A percentile compares a stretch with the other conserved stretches of the same genome.
These are phyloP conservation scores for Chalciporus sp. DNA, from an alignment of 1,284 basidiomycete species.

Conservation along the genomic window DNA sequence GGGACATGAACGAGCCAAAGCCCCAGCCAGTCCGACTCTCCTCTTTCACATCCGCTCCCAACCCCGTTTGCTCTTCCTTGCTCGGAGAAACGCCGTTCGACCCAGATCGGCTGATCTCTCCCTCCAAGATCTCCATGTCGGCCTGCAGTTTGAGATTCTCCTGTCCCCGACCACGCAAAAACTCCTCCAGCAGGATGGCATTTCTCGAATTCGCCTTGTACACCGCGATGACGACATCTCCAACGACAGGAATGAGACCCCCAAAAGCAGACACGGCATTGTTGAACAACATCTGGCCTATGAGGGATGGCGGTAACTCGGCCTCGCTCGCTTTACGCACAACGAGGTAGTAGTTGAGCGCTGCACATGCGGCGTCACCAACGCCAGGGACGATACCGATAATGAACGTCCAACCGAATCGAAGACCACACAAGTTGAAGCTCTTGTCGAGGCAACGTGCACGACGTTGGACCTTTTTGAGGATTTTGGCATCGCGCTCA, in stretches of 20 bases:
- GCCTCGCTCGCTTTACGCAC: conserved; percentile 76
- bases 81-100: conserved; percentile 21
- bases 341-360: conserved; percentile 79
- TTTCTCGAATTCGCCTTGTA: conserved; percentile 94
- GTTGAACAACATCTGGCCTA: conserved; percentile 78
- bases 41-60: conserved; percentile 47
- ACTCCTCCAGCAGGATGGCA: conserved; percentile 75
- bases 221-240: conserved; percentile 73
- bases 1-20: conserved; percentile 12
- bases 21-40: conserved; percentile 2
- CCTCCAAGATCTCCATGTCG: conserved; percentile 27
- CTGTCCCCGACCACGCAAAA: conserved; percentile 66
- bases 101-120: conserved; percentile 13
- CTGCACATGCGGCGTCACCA: conserved; percentile 67
- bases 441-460: conserved; percentile 94
- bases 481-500: conserved; percentile 72
- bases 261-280: conserved; percentile 73
- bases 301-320: conserved; percentile 68
- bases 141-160: conserved; percentile 56
- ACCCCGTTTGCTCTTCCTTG: conserved; percentile 48
- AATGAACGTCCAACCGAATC: conserved; percentile 86
- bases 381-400: conserved; percentile 78
- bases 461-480: conserved; percentile 74
- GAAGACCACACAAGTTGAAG: conserved; percentile 80
- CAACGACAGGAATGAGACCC: conserved; percentile 79